phyloP scores from a whole-genome alignment of 371 early-diverging fungal genomes.

The Rhizopus microsporus region DNA sequence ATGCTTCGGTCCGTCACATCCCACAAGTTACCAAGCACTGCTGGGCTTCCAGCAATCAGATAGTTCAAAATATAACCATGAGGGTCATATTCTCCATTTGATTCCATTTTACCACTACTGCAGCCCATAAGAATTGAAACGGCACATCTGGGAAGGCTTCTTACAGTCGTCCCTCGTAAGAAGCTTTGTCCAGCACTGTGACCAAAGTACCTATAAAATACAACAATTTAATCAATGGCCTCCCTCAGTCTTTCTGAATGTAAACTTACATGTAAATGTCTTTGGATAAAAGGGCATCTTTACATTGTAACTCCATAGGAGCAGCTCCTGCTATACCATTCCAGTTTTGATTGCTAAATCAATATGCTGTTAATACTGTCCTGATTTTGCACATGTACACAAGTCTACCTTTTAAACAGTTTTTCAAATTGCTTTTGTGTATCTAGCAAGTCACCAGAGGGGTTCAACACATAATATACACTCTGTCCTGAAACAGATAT shows the following conservation, averaged over 20 bases:
- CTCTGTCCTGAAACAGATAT: constrained; percentile 50
- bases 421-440: constrained; percentile 80
- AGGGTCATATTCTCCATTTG: constrained; percentile 86
- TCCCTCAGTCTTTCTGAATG: background rate
- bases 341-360: constrained; percentile 55
- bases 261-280: constrained; percentile 78
- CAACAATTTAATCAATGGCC: background rate
- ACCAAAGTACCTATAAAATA: constrained; percentile 85
- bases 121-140: constrained; percentile 90
- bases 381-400: background rate
- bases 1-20: constrained; percentile 99
- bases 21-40: constrained; percentile 96
- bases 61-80: constrained; percentile 80
- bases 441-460: constrained; percentile 77
- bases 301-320: constrained; percentile 72
- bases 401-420: constrained; percentile 51
- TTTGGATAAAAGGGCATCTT: constrained; percentile 52
- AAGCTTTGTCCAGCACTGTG: constrained; percentile 96
- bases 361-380: background rate
- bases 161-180: constrained; percentile 67
- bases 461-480: constrained; percentile 87
- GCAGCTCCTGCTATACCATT: constrained; percentile 65
- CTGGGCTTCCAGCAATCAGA: constrained; percentile 79
- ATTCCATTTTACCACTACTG: constrained; percentile 77
- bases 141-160: constrained; percentile 66